Evolutionary conservation across 495 filamentous ascomycete genomes (phyloP), one percentile per base, ranked within the genome.

Genomic region (Tuber calosporum): DNA sequence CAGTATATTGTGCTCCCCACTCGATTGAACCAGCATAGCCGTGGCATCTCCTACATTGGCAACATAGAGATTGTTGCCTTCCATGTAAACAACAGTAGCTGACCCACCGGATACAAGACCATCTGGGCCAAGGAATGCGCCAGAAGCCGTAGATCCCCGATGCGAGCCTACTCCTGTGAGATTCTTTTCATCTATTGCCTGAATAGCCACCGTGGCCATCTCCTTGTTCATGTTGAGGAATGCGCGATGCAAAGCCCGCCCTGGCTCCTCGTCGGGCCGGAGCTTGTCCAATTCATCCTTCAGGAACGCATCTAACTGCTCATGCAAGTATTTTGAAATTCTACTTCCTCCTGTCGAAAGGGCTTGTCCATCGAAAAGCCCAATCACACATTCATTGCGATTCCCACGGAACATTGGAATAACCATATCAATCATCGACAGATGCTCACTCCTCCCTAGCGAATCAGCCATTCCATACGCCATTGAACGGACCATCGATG

Each of bases 391-490:
- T 81, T 98, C 93, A 69, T 92, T 89, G 74, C 97, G 92, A 68
- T 91, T 91, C n/a, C 92, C 93, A 79, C 93, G 92, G 81, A 97
- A 91, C 37, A 92, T 89, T 1, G 96, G 96, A 41, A 98, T 92
- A 58, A 98, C 93, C 85, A 99, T 91, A 83, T 99, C 95, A 66
- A 98, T 91, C n/a, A 93, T 97, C 15, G 96, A 97, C 9, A 99
- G 82, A 82, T 99, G 95, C 80, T 98, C 93, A 78, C 93, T 93
- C 77, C 87, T 90, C 22, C 95, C 95, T 4, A 99, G 85, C n/a
- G 90, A 93, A 83, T 99, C 95, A 48, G 95, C 94, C 96, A 99
- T 97, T 66, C 95, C 95, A 81, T 98, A 99, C 4, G 92, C 88
- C 84, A 99, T 88, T 5, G 85, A 85, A 26, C 96, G 94, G 68